Conservation (phyloP, 2,329 filamentous ascomycete genomes). For the Fusarium secorum region DNA sequence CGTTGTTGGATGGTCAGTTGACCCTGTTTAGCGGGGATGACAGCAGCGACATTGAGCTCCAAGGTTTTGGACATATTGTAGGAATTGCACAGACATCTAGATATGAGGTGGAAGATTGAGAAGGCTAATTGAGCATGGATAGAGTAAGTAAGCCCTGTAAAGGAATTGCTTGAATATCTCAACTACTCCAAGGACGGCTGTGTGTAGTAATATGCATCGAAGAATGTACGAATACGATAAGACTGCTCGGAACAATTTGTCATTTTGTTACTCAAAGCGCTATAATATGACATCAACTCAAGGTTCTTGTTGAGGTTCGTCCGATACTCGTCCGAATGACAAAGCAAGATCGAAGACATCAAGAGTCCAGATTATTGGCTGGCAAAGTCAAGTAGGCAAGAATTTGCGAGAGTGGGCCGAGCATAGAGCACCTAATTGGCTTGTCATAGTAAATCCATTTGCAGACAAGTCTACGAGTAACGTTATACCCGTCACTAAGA, state of each 20-base stretch:
- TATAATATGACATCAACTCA: background rate
- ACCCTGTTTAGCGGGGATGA: background rate
- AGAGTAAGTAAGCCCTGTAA: background rate
- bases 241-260: background rate
- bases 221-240: background rate
- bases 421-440: rapidly evolving
- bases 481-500: rapidly evolving
- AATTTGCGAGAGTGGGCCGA: background rate
- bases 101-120: rapidly evolving
- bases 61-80: background rate
- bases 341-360: background rate
- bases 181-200: rapidly evolving
- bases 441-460: rapidly evolving
- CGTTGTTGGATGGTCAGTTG: background rate
- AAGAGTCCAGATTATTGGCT: background rate
- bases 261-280: background rate
- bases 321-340: background rate
- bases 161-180: background rate
- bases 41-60: background rate
- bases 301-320: rapidly evolving
- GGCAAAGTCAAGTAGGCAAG: background rate
- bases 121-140: rapidly evolving
- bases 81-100: rapidly evolving
- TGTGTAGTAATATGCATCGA: background rate
- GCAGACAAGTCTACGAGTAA: rapidly evolving